A percentile compares a stretch with the other conserved stretches of the same genome.
Evolutionary conservation across 495 filamentous ascomycete genomes (phyloP).

Genomic region (Talaromyces wortmannii): DNA sequence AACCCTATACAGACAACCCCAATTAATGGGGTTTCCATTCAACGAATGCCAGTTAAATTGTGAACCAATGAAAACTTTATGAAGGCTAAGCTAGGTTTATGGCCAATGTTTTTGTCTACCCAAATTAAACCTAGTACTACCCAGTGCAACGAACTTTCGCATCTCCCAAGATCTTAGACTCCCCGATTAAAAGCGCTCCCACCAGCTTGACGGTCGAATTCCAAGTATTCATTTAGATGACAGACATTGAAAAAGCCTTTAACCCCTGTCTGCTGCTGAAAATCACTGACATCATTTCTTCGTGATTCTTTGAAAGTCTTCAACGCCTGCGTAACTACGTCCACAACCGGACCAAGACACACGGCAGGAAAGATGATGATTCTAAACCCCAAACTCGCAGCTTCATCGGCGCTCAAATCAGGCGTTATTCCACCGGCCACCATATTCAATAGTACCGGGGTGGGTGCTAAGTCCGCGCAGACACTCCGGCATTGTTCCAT

Average conservation of each 20-base stretch:
- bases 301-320: neutral
- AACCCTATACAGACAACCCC: neutral
- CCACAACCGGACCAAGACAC: neutral
- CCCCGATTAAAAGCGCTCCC: neutral
- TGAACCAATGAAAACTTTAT: neutral
- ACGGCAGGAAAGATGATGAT: slow-evolving; percentile 52
- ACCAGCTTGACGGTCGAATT: neutral
- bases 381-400: slow-evolving; percentile 52
- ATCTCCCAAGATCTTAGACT: neutral
- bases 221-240: neutral
- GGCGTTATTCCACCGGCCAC: slow-evolving; percentile 59
- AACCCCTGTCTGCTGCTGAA: neutral
- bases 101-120: neutral
- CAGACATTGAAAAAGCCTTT: neutral
- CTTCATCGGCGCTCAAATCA: slow-evolving; percentile 49
- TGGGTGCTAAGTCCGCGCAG: slow-evolving; percentile 34
- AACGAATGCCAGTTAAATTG: neutral
- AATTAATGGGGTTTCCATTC: neutral
- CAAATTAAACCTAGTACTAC: no score
- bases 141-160: neutral
- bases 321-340: neutral
- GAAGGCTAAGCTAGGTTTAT: neutral
- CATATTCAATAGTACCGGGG: slow-evolving; percentile 60
- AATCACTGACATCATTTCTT: neutral
- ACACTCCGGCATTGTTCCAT: slow-evolving; percentile 33